Evolutionary conservation across 2,329 filamentous ascomycete genomes (phyloP).

Genomic region (Trichothecium sympodiale): DNA sequence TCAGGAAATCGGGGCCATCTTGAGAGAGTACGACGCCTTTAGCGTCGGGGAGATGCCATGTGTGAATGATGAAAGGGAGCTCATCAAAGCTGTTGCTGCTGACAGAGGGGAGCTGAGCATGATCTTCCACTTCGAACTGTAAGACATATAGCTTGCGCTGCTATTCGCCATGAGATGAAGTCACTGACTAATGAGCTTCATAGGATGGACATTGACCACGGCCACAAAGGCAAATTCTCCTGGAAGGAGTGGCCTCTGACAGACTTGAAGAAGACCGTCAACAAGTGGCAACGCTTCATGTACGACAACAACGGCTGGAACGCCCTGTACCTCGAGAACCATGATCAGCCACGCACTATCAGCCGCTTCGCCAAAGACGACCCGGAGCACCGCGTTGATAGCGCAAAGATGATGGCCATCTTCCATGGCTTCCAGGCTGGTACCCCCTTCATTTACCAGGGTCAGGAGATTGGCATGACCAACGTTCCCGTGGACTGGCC

Average conservation of each 20-base stretch:
- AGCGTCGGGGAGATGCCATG: constrained; percentile 41
- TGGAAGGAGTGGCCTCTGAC: constrained; percentile 32
- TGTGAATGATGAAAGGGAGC: constrained; percentile 26
- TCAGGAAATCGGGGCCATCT: constrained; percentile 29
- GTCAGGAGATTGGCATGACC: constrained; percentile 57
- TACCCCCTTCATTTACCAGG: constrained; percentile 59
- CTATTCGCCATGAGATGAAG: too few species aligned
- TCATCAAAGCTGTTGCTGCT: constrained; percentile 39
- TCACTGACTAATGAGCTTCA: constrained; percentile 2
- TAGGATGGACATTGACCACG: constrained; percentile 39
- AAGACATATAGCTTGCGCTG: too few species aligned
- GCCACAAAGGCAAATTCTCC: constrained; percentile 30
- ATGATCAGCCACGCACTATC: constrained; percentile 52
- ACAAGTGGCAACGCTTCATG: constrained; percentile 50
- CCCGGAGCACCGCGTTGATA: constrained; percentile 34
- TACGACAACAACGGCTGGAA: constrained; percentile 52
- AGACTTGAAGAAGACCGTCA: constrained; percentile 39
- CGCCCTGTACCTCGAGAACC: constrained; percentile 54
- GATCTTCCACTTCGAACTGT: constrained; percentile 64
- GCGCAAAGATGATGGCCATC: constrained; percentile 49
- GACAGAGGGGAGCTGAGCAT: constrained; percentile 53
- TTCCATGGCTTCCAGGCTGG: constrained; percentile 47
- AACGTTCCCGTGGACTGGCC: constrained; percentile 51
- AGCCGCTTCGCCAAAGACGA: constrained; percentile 41
- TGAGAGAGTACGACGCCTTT: constrained; percentile 36